These are phyloP conservation scores for Arabidopsis lyrata DNA, from an alignment of 441 rosid genomes.

Conservation along the genomic window DNA sequence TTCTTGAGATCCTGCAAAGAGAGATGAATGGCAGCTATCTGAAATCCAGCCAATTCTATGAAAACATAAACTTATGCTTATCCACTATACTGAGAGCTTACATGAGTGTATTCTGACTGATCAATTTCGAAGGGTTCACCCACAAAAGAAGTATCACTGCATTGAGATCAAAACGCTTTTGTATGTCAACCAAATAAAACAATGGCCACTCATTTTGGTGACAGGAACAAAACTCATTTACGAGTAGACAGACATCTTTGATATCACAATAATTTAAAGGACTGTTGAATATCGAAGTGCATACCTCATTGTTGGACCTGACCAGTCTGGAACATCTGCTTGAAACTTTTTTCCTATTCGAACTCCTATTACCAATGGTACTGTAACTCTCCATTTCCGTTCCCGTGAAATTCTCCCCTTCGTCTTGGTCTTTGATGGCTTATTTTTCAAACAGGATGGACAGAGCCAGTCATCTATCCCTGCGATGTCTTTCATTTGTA, in stretches of 20 bases:
- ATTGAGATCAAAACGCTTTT: slow-evolving; percentile 38
- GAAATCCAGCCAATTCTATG: slow-evolving; percentile 19
- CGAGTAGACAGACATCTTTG: slow-evolving; percentile 21
- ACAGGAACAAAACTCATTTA: slow-evolving; percentile 12
- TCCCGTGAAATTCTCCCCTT: slow-evolving; percentile 48
- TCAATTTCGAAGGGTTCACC: slow-evolving; percentile 63
- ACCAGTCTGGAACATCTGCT: slow-evolving; percentile 90
- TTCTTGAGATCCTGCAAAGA: slow-evolving; percentile 54
- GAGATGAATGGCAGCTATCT: slow-evolving; percentile 33
- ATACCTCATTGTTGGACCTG: slow-evolving; percentile 66
- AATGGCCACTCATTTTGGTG: slow-evolving; percentile 29
- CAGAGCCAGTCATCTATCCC: slow-evolving; percentile 83
- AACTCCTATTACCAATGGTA: slow-evolving; percentile 58
- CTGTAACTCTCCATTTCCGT: slow-evolving; percentile 57
- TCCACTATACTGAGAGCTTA: slow-evolving; percentile 48
- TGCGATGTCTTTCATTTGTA: slow-evolving; percentile 57
- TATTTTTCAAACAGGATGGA: slow-evolving; percentile 69
- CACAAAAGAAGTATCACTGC: slow-evolving; percentile 58
- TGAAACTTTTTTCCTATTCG: slow-evolving; percentile 90
- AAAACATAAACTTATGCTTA: slow-evolving; percentile 16
- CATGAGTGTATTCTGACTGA: slow-evolving; percentile 53
- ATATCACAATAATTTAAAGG: slow-evolving; percentile 2
- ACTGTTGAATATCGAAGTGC: slow-evolving; percentile 39
- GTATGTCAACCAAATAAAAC: slow-evolving; percentile 22
- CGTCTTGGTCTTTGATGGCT: slow-evolving; percentile 50